Evolutionary conservation across 2,329 filamentous ascomycete species (phyloP), one percentile per base, ranked within the genome.

Genomic region (Botrytis byssoidea): DNA sequence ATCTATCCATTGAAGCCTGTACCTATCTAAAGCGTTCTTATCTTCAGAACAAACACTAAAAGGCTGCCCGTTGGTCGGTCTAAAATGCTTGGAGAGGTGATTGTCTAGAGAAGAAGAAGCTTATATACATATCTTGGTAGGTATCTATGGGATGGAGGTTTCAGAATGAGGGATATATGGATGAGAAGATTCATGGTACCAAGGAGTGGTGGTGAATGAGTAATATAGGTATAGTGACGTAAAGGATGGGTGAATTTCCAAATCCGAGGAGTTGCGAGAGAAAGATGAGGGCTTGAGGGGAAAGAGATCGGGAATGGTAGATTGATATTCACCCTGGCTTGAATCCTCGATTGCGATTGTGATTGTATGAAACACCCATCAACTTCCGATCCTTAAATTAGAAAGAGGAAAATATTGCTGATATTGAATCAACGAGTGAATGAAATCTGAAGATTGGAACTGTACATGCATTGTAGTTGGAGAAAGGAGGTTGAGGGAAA

Each of bases 131-230:
- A 20, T 46, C 44, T 46, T 46, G 44, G 20, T 22, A 46, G 7
- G 20, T 46, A 9, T 20, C 7, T 22, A 46, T 22, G 44, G 7
- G 44, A 46, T 46, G 7, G 48, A 51, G 22, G 4, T n/a, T 51
- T n/a, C 25, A n/a, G 4, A 1, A 51, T 4, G 48, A 5, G 48
- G 22, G 2, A 10, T 6, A 0, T 0, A 10, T 6, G 25, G 0
- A n/a, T 51, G 22, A n/a, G 25, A n/a, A n/a, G 10, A 10, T 5
- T 51, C 4, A 3, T 51, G 10, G 22, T 10, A 10, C 9, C 5
- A 3, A n/a, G 22, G 4, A 0, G 4, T n/a, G 25, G 10, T 51
- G 25, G 25, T n/a, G 48, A 48, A 48, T 25, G 20, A 48, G 20
- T 4, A 48, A 1, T 25, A 2, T 48, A 25, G 3, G 4, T 25